Evolutionary conservation across 345 rosid genomes (phyloP).

Genomic region (Eutrema heterophyllum): DNA sequence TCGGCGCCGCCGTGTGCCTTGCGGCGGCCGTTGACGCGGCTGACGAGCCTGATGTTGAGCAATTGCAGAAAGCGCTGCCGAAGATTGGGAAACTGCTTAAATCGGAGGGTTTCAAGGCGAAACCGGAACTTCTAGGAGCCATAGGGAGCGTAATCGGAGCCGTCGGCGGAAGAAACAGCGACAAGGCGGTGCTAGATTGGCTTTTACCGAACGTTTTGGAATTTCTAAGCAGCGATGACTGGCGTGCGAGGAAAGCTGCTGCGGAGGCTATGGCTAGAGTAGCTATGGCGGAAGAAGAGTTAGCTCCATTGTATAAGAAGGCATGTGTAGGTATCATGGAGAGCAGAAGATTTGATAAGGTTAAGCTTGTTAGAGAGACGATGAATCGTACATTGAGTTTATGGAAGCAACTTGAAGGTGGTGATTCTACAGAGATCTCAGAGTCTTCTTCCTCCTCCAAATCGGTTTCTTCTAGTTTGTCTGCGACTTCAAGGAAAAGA

Average conservation of each 20-base stretch:
- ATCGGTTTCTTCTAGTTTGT: conserved; percentile 17
- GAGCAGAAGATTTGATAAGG: conserved; percentile 80
- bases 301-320: conserved; percentile 50
- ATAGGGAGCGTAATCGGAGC: conserved; percentile 60
- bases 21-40: conserved; percentile 68
- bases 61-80: conserved; percentile 56
- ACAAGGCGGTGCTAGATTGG: conserved; percentile 53
- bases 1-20: conserved; percentile 77
- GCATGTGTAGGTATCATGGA: conserved; percentile 48
- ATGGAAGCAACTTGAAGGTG: conserved; percentile 66
- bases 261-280: conserved; percentile 79
- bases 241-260: conserved; percentile 88
- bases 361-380: conserved; percentile 82
- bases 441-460: conserved; percentile 36
- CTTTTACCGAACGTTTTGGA: conserved; percentile 56
- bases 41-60: conserved; percentile 61
- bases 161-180: conserved; percentile 48
- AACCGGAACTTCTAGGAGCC: conserved; percentile 59
- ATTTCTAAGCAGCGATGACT: conserved; percentile 65
- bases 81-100: conserved; percentile 62
- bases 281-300: conserved; percentile 49
- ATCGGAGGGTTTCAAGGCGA: conserved; percentile 72
- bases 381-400: conserved; percentile 69
- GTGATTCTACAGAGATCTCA: conserved; percentile 41
- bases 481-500: conserved; percentile 7